Evolutionary conservation across 2,329 filamentous ascomycete species (phyloP).

Genomic region (Emmonsia crescens): DNA sequence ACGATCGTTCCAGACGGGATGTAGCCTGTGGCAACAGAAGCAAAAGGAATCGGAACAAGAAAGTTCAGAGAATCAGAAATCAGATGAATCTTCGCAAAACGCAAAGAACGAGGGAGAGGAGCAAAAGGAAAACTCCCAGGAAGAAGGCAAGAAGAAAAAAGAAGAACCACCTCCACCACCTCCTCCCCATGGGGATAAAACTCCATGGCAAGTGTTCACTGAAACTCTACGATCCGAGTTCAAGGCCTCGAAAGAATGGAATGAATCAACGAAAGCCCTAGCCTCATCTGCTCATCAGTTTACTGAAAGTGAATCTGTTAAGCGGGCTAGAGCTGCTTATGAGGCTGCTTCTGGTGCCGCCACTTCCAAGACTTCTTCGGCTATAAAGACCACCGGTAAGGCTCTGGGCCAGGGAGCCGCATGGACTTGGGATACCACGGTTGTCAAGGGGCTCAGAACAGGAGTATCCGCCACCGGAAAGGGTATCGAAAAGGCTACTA

Average conservation of each 20-base stretch:
- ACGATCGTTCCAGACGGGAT: constrained; percentile 28
- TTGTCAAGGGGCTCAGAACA: constrained; percentile 81
- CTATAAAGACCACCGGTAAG: constrained; percentile 73
- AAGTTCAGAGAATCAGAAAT: constrained; percentile 27
- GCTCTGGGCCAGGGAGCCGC: constrained; percentile 82
- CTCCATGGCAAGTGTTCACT: constrained; percentile 96
- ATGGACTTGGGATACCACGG: constrained; percentile 94
- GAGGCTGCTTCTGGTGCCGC: constrained; percentile 77
- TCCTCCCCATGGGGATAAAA: constrained; percentile 98
- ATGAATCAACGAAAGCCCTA: constrained; percentile 93
- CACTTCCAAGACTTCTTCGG: constrained; percentile 63
- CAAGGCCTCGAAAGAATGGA: constrained; percentile 97
- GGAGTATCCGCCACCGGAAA: constrained; percentile 77
- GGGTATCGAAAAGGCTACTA: constrained; percentile 86
- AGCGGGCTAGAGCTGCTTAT: constrained; percentile 75
- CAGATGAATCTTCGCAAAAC: constrained; percentile 33
- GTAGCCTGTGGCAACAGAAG: constrained; percentile 25
- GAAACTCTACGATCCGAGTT: constrained; percentile 93
- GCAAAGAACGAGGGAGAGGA: constrained; percentile 36
- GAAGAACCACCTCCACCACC: constrained; percentile 68
- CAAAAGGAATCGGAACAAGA: constrained; percentile 34
- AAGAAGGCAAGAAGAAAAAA: constrained; percentile 46
- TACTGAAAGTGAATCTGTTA: constrained; percentile 82
- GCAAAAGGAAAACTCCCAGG: constrained; percentile 31
- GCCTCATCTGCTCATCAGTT: constrained; percentile 83